Evolutionary conservation across 768 basidiomycete species (phyloP).

Genomic region (Lentinula aciculospora): DNA sequence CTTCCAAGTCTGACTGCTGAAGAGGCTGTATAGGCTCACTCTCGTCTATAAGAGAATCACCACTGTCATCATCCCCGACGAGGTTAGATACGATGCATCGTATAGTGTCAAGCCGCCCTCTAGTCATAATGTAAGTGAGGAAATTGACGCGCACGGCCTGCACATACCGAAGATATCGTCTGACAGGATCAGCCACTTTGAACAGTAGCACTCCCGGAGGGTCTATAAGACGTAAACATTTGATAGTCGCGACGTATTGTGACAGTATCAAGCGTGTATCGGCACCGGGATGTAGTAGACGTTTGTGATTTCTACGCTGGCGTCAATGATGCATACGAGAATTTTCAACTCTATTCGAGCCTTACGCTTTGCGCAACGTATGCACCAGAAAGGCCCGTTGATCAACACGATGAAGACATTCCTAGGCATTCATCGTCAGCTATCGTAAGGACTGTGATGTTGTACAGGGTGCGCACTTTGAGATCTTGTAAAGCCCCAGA

Average conservation of each 20-base stretch:
- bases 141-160: background rate
- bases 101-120: slow-evolving; percentile 89
- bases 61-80: slow-evolving; percentile 78
- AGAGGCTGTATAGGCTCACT: slow-evolving; percentile 75
- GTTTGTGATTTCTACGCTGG: slow-evolving; percentile 62
- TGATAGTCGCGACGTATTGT: slow-evolving; percentile 91
- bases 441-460: background rate
- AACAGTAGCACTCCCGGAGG: slow-evolving; percentile 89
- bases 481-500: slow-evolving; percentile 81
- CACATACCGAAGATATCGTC: slow-evolving; percentile 75
- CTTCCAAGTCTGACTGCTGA: slow-evolving; percentile 73
- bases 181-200: slow-evolving; percentile 90
- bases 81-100: slow-evolving; percentile 88
- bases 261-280: slow-evolving; percentile 87
- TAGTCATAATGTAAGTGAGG: slow-evolving; percentile 19
- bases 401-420: slow-evolving; percentile 76
- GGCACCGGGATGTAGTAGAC: slow-evolving; percentile 92
- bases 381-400: slow-evolving; percentile 74
- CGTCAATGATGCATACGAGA: slow-evolving; percentile 6
- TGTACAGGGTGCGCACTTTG: slow-evolving; percentile 38
- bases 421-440: slow-evolving; percentile 30
- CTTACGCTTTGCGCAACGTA: slow-evolving; percentile 75
- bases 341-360: slow-evolving; percentile 1
- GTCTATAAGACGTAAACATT: slow-evolving; percentile 85
- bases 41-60: slow-evolving; percentile 80